Conservation (phyloP, 768 basidiomycete species). For the Chalciporus chontae region DNA sequence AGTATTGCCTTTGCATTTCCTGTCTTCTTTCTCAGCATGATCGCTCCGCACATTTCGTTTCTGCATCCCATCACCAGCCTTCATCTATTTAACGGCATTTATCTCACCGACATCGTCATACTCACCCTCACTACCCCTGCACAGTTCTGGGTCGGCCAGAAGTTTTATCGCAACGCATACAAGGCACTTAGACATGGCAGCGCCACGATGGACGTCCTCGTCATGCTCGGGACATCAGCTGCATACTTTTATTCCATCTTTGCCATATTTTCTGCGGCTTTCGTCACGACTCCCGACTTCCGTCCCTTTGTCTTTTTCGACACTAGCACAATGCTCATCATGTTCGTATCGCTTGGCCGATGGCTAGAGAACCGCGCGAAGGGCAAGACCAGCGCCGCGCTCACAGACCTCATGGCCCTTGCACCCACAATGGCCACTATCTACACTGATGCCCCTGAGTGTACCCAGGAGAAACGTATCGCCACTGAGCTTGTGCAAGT, state of each 20-base stretch:
- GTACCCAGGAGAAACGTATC: slow-evolving; percentile 84
- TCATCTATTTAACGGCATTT: slow-evolving; percentile 62
- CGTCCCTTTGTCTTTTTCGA: slow-evolving; percentile 94
- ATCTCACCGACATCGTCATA: slow-evolving; percentile 77
- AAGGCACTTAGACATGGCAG: slow-evolving; percentile 86
- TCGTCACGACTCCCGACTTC: slow-evolving; percentile 62
- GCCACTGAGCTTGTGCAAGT: slow-evolving; percentile 94
- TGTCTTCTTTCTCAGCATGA: slow-evolving; percentile 91
- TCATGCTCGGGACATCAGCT: slow-evolving; percentile 92
- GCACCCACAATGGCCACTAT: slow-evolving; percentile 95
- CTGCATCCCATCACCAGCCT: slow-evolving; percentile 49
- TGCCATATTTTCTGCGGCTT: slow-evolving; percentile 60
- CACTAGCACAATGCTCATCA: slow-evolving; percentile 98
- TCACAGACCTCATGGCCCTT: slow-evolving; percentile 95
- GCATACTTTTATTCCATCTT: slow-evolving; percentile 89
- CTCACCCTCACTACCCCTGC: slow-evolving; percentile 82
- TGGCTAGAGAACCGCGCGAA: slow-evolving; percentile 97
- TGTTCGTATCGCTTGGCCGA: slow-evolving; percentile 93
- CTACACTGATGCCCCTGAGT: slow-evolving; percentile 80
- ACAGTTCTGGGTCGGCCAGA: slow-evolving; percentile 86
- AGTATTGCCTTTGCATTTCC: slow-evolving; percentile 80
- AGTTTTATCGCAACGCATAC: slow-evolving; percentile 87
- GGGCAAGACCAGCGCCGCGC: slow-evolving; percentile 92
- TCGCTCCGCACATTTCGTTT: slow-evolving; percentile 65
- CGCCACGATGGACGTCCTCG: slow-evolving; percentile 97